Percentiles rank a stretch among this genome's conserved stretches.
These are phyloP conservation scores for Nothophaeocryptopus gaeumannii DNA, from an alignment of 2,329 filamentous ascomycete species.

Conservation along the genomic window DNA sequence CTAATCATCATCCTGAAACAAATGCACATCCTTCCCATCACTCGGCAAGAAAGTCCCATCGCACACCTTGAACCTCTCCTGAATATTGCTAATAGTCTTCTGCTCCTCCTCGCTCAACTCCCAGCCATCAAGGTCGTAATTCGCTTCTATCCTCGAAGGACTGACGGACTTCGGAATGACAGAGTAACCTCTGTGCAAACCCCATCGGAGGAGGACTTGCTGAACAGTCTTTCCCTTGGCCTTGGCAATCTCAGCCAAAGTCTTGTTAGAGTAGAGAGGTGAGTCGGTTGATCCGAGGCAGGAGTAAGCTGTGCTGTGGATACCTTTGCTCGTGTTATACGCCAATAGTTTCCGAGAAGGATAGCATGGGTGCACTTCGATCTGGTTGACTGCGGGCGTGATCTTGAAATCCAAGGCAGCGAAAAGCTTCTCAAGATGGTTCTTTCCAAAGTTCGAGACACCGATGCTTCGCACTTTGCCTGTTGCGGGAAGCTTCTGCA, in stretches of 20 bases:
- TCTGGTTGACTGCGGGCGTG: constrained; percentile 71
- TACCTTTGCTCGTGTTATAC: constrained; percentile 69
- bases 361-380: constrained; percentile 78
- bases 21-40: constrained; percentile 17
- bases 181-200: constrained; percentile 73
- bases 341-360: constrained; percentile 75
- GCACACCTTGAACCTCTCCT: constrained; percentile 80
- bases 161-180: constrained; percentile 85
- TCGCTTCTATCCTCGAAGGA: constrained; percentile 68
- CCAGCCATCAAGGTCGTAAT: constrained; percentile 73
- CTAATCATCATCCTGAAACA: constrained; percentile 20
- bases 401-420: constrained; percentile 63
- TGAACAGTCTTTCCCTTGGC: constrained; percentile 66
- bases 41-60: constrained; percentile 42
- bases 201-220: constrained; percentile 78
- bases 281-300: constrained; percentile 70
- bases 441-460: constrained; percentile 81
- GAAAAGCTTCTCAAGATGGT: constrained; percentile 71
- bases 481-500: constrained; percentile 54
- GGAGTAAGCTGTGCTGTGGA: constrained; percentile 72
- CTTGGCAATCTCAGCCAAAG: constrained; percentile 58
- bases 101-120: constrained; percentile 70
- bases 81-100: constrained; percentile 62
- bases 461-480: constrained; percentile 73
- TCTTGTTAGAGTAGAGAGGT: constrained; percentile 65